These are phyloP conservation scores for Trametes versicolor DNA, from an alignment of 1,284 basidiomycete species.

Conservation along the genomic window DNA sequence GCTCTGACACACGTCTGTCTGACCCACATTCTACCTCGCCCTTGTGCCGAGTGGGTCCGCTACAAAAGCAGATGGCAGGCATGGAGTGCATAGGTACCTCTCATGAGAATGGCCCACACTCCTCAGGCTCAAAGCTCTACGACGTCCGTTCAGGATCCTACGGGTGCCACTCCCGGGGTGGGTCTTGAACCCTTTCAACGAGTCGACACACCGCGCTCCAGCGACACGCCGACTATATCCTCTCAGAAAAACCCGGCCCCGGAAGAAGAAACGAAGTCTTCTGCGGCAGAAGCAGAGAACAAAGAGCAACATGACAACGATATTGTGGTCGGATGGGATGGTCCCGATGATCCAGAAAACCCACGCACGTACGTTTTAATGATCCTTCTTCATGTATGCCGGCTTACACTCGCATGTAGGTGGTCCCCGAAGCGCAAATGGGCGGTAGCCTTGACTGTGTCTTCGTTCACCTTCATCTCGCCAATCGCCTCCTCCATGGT, in stretches of 20 bases:
- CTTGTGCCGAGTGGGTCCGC: neutral
- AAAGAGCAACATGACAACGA: constrained; percentile 22
- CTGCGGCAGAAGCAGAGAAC: neutral
- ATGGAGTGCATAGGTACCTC: neutral
- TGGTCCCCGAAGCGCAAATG: constrained; percentile 67
- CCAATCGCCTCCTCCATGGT: constrained; percentile 74
- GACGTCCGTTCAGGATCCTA: neutral
- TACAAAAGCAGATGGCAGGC: neutral
- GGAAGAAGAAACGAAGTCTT: neutral
- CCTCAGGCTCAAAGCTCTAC: neutral
- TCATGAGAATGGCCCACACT: neutral
- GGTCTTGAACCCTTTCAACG: neutral
- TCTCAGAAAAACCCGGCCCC: neutral
- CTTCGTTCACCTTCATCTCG: constrained; percentile 67
- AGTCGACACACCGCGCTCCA: neutral
- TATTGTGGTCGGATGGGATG: constrained; percentile 65
- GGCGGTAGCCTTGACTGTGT: constrained; percentile 65
- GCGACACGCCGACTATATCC: constrained; percentile 1
- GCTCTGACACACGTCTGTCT: constrained; percentile 7
- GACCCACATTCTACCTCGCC: neutral
- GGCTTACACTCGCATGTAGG: constrained; percentile 40
- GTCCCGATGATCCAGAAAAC: constrained; percentile 63
- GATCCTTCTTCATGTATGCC: constrained; percentile 11
- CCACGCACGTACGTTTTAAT: constrained; percentile 60
- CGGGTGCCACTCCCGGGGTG: neutral